Conservation (phyloP, 345 rosid genomes). For the Clarkia xantiana region DNA sequence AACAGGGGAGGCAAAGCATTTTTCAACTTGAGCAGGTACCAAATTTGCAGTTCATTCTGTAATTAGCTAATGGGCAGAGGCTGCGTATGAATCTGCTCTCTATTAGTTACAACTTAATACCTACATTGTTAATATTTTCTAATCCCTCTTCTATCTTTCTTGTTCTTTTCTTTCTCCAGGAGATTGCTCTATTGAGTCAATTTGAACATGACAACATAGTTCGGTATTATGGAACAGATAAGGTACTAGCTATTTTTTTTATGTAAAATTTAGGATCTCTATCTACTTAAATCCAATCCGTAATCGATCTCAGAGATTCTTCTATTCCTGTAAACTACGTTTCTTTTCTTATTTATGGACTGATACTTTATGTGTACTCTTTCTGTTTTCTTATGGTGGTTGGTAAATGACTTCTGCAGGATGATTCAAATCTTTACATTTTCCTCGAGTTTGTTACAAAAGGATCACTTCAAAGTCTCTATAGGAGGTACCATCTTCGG, state of each 20-base stretch:
- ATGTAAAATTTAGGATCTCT: too few species aligned
- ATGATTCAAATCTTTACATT: slow-evolving; percentile 62
- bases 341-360: too few species aligned
- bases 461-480: slow-evolving; percentile 62
- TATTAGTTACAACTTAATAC: too few species aligned
- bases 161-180: slow-evolving; percentile 31
- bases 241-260: slow-evolving; percentile 19
- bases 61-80: slow-evolving; percentile 2
- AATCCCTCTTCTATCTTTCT: neutral
- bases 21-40: slow-evolving; percentile 64
- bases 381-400: neutral
- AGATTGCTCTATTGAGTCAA: slow-evolving; percentile 60
- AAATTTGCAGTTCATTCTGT: neutral
- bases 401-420: slow-evolving; percentile 25
- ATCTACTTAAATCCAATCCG: too few species aligned
- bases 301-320: too few species aligned
- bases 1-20: slow-evolving; percentile 52
- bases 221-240: slow-evolving; percentile 61
- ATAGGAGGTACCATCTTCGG: slow-evolving; percentile 36
- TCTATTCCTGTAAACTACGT: too few species aligned
- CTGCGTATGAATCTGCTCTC: too few species aligned
- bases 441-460: slow-evolving; percentile 74
- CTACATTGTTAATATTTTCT: neutral
- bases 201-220: slow-evolving; percentile 79
- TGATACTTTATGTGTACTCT: too few species aligned